A percentile compares a stretch with the other conserved stretches of the same genome.
Evolutionary conservation across 2,329 filamentous ascomycete genomes (phyloP).

Genomic region (Colletotrichum ledebouriae): DNA sequence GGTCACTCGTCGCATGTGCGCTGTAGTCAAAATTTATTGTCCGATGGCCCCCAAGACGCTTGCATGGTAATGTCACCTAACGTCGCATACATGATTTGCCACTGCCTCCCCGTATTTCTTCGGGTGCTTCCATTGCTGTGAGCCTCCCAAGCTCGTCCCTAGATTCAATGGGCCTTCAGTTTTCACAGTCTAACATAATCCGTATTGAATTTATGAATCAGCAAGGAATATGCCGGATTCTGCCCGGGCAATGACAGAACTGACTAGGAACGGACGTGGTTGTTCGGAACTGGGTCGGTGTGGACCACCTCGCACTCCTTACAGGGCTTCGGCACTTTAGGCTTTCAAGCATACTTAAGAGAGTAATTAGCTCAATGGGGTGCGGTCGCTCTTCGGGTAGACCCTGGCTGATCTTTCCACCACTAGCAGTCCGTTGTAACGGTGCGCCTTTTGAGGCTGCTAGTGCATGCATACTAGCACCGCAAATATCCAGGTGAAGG

Average conservation of each 20-base stretch:
- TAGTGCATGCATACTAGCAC: no score
- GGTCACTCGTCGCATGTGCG: no score
- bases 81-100: background rate
- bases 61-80: slow-evolving; percentile 5
- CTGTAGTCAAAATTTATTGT: background rate
- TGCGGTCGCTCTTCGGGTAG: no score
- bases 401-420: background rate
- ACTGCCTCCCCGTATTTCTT: background rate
- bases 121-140: background rate
- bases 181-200: background rate
- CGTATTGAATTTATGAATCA: slow-evolving; percentile 3
- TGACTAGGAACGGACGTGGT: background rate
- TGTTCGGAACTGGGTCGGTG: background rate
- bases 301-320: no score
- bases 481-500: no score
- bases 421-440: no score
- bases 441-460: no score
- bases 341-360: no score
- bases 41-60: background rate
- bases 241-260: background rate
- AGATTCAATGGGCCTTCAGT: background rate
- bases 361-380: no score
- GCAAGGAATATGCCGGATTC: slow-evolving; percentile 1
- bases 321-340: no score
- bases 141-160: background rate